Base-by-base conservation (phyloP, 257 asterid genomes). In the Echium plantagineum region DNA sequence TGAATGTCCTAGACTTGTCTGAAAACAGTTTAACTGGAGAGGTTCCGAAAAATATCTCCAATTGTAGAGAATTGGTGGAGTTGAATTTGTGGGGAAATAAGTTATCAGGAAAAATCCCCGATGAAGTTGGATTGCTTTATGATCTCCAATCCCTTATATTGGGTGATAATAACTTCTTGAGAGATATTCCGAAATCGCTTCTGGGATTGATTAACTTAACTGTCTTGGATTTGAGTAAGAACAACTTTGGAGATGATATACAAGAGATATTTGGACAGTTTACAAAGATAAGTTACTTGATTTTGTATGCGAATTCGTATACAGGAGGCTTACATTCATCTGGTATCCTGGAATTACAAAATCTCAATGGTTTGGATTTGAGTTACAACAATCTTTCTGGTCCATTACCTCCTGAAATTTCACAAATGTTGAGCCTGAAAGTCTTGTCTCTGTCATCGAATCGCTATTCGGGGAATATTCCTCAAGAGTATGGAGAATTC, bases 321-420 rank as follows among this genome's bases (percentile, higher is more conserved):
- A 62, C 64, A 0, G 91, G 97, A 28, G 97, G 97, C 18, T 62
- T 93, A 17, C 4, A 71, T 13, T 5, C 79, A 0, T 93, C 99
- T 0, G 78, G 87, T n/a, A 75, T 93, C 64, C 85, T 90, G 6
- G 21, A 48, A 6, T 68, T 89, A 3, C 82, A 84, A 16, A 80
- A 82, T 56, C 58, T 93, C 13, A 61, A 72, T 19, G 84, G 96
- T 22, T 64, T 93, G 70, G 97, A 93, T 53, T 79, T 93, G 69
- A 93, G 97, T 71, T 78, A 69, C 78, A 93, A 93, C 79, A 58
- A 66, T 4, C 80, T 93, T 71, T 68, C 90, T 0, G 95, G 96
- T 62, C 74, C 75, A 10, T 67, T 93, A 60, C 99, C 99, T 0
- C 66, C 65, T 5, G 85, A 83, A 55, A 51, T 84, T 21, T 77